A percentile compares a stretch with the other conserved stretches of the same genome.
These are phyloP conservation scores for Neospermospora avenae DNA, from an alignment of 2,329 filamentous ascomycete species.

Conservation along the genomic window DNA sequence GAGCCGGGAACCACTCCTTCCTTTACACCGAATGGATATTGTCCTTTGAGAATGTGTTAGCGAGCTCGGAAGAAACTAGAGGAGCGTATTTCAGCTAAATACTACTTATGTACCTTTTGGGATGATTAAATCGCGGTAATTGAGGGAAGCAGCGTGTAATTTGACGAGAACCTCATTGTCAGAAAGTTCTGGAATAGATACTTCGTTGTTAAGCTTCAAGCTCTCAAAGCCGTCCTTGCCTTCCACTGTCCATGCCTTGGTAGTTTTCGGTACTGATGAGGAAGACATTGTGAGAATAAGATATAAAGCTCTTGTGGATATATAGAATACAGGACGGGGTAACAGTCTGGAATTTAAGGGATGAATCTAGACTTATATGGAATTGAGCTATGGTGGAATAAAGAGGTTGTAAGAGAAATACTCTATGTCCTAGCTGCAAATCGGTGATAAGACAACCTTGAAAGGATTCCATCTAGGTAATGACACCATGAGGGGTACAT, in stretches of 20 bases:
- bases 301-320: background rate
- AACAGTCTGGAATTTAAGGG: background rate
- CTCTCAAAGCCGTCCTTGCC: constrained; percentile 47
- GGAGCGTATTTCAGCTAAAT: background rate
- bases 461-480: background rate
- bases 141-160: constrained; percentile 40
- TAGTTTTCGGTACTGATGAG: constrained; percentile 29
- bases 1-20: constrained; percentile 35
- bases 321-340: background rate
- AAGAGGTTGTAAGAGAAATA: background rate
- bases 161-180: constrained; percentile 55
- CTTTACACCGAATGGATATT: constrained; percentile 29
- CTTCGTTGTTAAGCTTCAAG: constrained; percentile 42
- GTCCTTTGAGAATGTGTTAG: constrained; percentile 11
- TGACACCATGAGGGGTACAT: background rate
- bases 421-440: background rate
- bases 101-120: constrained; percentile 30
- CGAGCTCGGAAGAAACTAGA: background rate
- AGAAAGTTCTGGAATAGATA: constrained; percentile 40
- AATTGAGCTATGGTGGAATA: background rate
- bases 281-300: constrained; percentile 11
- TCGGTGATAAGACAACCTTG: constrained; percentile 1
- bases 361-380: background rate
- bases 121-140: constrained; percentile 40
- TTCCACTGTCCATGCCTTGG: constrained; percentile 46